Evolutionary conservation across 371 early-diverging fungal genomes (phyloP), one percentile per base, ranked within the genome.

Genomic region (Dinochytrium kinnereticum): DNA sequence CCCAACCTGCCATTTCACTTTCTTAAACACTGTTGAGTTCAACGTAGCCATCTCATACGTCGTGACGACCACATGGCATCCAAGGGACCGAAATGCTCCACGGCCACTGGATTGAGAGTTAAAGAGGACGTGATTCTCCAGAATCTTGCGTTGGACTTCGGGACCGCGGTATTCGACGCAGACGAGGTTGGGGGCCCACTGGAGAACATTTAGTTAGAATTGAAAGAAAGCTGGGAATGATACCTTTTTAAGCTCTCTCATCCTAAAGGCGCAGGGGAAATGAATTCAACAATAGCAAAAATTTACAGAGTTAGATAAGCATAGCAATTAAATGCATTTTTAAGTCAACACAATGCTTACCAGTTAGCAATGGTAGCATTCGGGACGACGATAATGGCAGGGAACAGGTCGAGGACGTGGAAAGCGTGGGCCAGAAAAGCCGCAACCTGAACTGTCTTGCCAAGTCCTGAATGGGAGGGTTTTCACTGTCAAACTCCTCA

Each of bases 391-490:
- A 96, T 86, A 37, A 96, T 61, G 72, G 92, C 95, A 0, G 98
- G 98, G 72, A 84, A 90, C 13, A 89, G 79, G 17, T 80, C 51
- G 59, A 82, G 82, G 30, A 85, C 80, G 31, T 84, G 79, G 55
- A 78, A 82, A 1, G 94, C 71, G 21, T 76, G 81, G 39, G 79
- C 80, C 30, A 98, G 74, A 72, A 94, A 91, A 0, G 93, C 81
- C 26, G 96, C 91, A 38, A 78, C 69, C 53, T 97, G 97, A 39
- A 97, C 89, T 0, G 97, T 97, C 79, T 97, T 97, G 53, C 95
- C 98, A 69, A 96, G 79, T 37, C 51, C 34, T 44, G 19, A n/a
- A n/a, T n/a, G n/a, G n/a, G n/a, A n/a, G n/a, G n/a, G n/a, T n/a
- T n/a, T n/a, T n/a, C n/a, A n/a, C n/a, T n/a, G n/a, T n/a, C n/a